A percentile compares a stretch with the other conserved stretches of the same genome.
Conservation (phyloP, 192 early-diverging fungal species). For the Coemansia sp. region DNA sequence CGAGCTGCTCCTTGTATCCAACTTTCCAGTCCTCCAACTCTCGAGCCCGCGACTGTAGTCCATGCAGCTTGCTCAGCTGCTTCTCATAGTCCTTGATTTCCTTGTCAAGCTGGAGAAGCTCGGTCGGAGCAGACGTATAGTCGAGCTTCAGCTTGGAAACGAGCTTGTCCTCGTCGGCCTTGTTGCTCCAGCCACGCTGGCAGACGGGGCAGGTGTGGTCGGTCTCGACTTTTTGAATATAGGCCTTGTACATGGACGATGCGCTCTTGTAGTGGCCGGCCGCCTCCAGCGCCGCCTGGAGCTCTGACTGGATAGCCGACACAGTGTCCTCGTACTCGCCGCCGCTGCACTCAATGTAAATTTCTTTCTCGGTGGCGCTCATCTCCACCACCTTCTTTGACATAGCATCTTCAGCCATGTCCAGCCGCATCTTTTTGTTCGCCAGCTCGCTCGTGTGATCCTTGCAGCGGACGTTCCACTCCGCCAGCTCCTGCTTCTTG, state of each 20-base stretch:
- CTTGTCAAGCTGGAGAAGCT: constrained; percentile 33
- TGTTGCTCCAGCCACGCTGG: constrained; percentile 63
- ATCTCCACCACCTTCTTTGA: constrained; percentile 32
- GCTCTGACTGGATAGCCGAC: constrained; percentile 39
- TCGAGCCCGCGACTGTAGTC: constrained; percentile 27
- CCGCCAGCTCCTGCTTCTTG: constrained; percentile 26
- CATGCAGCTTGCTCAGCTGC: constrained; percentile 22
- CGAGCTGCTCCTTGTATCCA: constrained; percentile 19
- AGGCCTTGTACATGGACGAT: constrained; percentile 63
- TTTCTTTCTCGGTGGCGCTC: constrained; percentile 10
- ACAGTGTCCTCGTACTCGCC: constrained; percentile 24
- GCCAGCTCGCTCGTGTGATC: constrained; percentile 11
- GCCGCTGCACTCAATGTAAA: constrained; percentile 19
- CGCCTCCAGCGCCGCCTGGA: constrained; percentile 53
- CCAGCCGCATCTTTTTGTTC: constrained; percentile 28
- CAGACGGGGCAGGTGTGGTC: constrained; percentile 81
- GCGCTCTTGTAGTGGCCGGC: constrained; percentile 55
- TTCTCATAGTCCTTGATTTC: constrained; percentile 27
- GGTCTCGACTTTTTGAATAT: constrained; percentile 61
- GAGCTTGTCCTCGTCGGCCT: constrained; percentile 46
- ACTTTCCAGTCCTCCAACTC: constrained; percentile 45
- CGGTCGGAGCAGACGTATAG: constrained; percentile 41
- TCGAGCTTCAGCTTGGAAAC: constrained; percentile 43
- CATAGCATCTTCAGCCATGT: constrained; percentile 33
- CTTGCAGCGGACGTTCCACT: constrained; percentile 9